Base-by-base conservation (phyloP, 805 yeast species). In the Wickerhamiella kurtzmanii region DNA sequence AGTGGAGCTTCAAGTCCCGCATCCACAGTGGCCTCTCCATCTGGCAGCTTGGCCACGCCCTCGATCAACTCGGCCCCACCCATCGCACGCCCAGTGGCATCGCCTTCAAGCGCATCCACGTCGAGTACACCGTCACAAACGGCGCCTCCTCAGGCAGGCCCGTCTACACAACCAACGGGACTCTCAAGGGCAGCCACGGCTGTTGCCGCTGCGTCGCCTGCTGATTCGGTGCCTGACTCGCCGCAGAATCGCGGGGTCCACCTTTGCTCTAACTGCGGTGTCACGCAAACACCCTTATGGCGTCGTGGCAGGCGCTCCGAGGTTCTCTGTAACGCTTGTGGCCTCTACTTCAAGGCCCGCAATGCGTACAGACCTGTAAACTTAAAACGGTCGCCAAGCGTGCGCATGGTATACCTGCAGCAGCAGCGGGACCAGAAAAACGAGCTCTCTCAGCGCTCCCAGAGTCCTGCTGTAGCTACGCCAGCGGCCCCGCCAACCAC, bases 321-420 rank as follows among this genome's bases (percentile, higher is more conserved):
- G 59, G 89, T 94, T 0, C 69, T 89, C 47, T 89, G 98, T 67
- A 89, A 89, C 63, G 98, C 98, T 0, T 89, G 98, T 67, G 98
- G 98, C 0, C 69, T 89, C 47, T 89, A 78, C 54, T 67, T 72
- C 36, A 71, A 77, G 46, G 76, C 72, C n/a, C 56, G 82, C 50
- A 71, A 77, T 54, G 67, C 78, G 18, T 75, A 77, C 51, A 65
- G 89, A 37, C 89, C 89, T 0, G 76, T 77, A 13, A 73, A 78
- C 55, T 65, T 79, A 55, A 78, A 78, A 55, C 66, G 79, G 43
- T 44, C 53, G 3, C 58, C 59, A 13, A 37, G 44, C 16, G 44
- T 48, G 19, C 37, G 48, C 21, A 41, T 22, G 5, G 52, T 56
- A 9, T 25, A 25, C 11, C 32, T 25, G 9, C 32, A 6, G 37